Conservation (phyloP, 768 basidiomycete species). For the Lactarius tabidus region DNA sequence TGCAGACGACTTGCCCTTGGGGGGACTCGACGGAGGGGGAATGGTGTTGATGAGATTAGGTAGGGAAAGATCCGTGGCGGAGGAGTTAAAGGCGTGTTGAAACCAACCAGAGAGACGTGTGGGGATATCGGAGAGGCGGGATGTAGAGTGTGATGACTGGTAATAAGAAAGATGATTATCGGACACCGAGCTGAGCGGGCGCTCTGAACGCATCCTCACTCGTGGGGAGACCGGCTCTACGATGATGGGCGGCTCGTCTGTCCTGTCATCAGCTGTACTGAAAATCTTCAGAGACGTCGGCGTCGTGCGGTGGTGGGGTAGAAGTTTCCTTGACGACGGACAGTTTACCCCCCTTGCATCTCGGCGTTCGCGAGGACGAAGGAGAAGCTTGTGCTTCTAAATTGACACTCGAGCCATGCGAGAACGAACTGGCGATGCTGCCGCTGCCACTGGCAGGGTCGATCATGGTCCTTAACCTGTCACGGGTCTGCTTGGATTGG, state of each 20-base stretch:
- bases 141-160: conserved; percentile 40
- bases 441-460: conserved; percentile 39
- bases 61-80: too few species aligned
- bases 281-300: too few species aligned
- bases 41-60: conserved; percentile 49
- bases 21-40: conserved; percentile 33
- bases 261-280: conserved; percentile 37
- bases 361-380: conserved; percentile 23
- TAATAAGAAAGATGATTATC: conserved; percentile 45
- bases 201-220: conserved; percentile 51
- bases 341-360: conserved; percentile 23
- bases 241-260: conserved; percentile 58
- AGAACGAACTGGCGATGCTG: conserved; percentile 42
- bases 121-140: conserved; percentile 62
- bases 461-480: conserved; percentile 53
- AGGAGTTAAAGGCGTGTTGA: conserved; percentile 70
- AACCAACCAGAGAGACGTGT: too few species aligned
- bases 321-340: conserved; percentile 23
- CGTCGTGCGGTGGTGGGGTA: conserved; percentile 22
- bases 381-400: too few species aligned
- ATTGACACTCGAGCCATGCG: conserved; percentile 38
- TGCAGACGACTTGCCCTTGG: conserved; percentile 46
- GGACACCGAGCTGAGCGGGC: conserved; percentile 46
- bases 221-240: conserved; percentile 59
- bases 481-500: conserved; percentile 53